Percentiles rank a stretch among this genome's conserved stretches.
Evolutionary conservation across 768 basidiomycete species (phyloP).

Genomic region (Phaeolepiota aurea): DNA sequence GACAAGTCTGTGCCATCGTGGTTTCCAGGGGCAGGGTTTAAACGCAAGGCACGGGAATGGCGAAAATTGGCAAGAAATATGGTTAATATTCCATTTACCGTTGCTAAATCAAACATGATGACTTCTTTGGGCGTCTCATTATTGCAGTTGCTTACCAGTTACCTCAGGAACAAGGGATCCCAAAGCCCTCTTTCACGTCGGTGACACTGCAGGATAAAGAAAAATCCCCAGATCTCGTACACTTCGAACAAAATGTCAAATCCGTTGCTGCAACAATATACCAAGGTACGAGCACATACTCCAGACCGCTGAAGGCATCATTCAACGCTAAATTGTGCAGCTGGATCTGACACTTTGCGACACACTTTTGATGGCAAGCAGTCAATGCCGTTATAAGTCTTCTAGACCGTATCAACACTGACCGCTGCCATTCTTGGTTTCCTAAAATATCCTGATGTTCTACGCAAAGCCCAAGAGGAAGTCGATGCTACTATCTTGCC

Average conservation of each 20-base stretch:
- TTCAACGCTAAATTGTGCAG: not conserved
- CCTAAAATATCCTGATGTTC: not conserved
- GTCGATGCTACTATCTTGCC: not conserved
- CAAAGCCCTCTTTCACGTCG: not conserved
- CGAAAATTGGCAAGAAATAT: not conserved
- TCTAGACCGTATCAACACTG: slow-evolving; percentile 1
- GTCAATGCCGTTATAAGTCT: not conserved
- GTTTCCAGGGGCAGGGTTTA: slow-evolving; percentile 12
- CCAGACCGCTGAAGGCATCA: not conserved
- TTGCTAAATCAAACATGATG: not conserved
- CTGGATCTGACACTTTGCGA: slow-evolving; percentile 1
- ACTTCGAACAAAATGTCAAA: not conserved
- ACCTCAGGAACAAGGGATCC: not conserved
- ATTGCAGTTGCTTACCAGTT: not conserved
- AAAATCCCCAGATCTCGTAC: too few species aligned
- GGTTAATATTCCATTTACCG: not conserved
- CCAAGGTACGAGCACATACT: not conserved
- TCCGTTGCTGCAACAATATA: not conserved
- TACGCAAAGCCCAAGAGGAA: slow-evolving; percentile 1
- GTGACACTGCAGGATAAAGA: not conserved
- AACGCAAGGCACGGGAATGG: slow-evolving; percentile 10
- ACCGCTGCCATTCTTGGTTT: not conserved
- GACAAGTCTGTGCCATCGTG: slow-evolving; percentile 11
- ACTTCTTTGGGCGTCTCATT: not conserved
- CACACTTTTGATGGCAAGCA: not conserved